A percentile compares a stretch with the other conserved stretches of the same genome.
phyloP scores from a whole-genome alignment of 495 filamentous ascomycete species.

The Aspergillus taichungensis region DNA sequence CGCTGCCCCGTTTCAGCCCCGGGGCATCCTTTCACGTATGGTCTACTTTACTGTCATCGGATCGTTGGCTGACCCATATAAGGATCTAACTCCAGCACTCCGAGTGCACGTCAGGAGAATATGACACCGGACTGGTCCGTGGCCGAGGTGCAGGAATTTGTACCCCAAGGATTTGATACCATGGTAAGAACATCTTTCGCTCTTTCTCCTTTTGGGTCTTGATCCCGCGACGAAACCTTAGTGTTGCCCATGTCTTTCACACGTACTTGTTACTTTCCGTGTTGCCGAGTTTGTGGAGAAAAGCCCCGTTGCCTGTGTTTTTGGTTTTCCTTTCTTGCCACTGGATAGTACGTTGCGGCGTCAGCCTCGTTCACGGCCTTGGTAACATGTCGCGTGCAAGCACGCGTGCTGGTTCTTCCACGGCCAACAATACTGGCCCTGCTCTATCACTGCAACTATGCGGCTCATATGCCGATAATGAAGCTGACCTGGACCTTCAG shows the following conservation, averaged over 20 bases:
- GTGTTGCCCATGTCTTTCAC: background rate
- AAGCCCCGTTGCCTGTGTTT: background rate
- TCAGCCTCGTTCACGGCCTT: too few species aligned
- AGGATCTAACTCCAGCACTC: slow-evolving; percentile 39
- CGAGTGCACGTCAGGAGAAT: slow-evolving; percentile 42
- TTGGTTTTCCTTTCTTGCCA: background rate
- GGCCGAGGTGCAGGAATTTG: slow-evolving; percentile 66
- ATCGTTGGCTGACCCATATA: slow-evolving; percentile 20
- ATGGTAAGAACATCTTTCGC: slow-evolving; percentile 41
- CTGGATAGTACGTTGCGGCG: too few species aligned
- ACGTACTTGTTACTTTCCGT: background rate
- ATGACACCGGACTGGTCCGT: slow-evolving; percentile 46
- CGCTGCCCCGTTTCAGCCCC: slow-evolving; percentile 88
- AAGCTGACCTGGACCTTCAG: slow-evolving; percentile 19
- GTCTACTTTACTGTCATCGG: background rate
- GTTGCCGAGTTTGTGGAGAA: background rate
- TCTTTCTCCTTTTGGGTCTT: slow-evolving; percentile 1
- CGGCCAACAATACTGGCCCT: too few species aligned
- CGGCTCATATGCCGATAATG: slow-evolving; percentile 1
- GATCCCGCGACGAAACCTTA: slow-evolving; percentile 2
- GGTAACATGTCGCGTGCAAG: too few species aligned
- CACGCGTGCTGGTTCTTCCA: too few species aligned
- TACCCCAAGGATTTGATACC: slow-evolving; percentile 65
- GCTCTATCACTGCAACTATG: too few species aligned
- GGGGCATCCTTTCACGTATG: slow-evolving; percentile 36